Evolutionary conservation across 345 rosid genomes (phyloP), one percentile per base, ranked within the genome.

Genomic region (Adansonia digitata): DNA sequence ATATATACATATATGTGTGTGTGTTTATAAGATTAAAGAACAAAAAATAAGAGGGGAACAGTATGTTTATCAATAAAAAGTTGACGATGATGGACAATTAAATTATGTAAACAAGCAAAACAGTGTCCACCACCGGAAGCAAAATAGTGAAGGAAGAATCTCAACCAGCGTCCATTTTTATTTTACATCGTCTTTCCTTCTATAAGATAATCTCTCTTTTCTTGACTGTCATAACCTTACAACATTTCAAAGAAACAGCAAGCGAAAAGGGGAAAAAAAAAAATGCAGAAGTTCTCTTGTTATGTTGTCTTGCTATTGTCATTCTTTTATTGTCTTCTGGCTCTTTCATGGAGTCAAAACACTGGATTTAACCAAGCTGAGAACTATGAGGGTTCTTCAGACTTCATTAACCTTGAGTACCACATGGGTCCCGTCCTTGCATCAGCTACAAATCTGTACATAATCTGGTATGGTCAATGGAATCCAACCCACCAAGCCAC

Each of bases 401-500:
- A 86, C 64, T 73, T 85, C 3, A 81, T 80, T 14, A 81, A 84
- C 71, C 85, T 88, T 56, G 67, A 81, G 45, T 86, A 88, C 81
- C 90, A 86, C 82, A 86, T 85, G 91, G 91, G 90, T 13, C 91
- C 91, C 53, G 88, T 90, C 37, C 79, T 88, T 29, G 82, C 90
- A 9, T 81, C 88, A 12, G 83, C 89, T 59, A 69, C 85, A 68
- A 82, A 72, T 49, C 14, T 88, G 48, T 88, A 85, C 75, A 77
- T 90, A 37, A 83, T 86, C 74, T 88, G 92, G 92, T 88, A 85
- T 81, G 92, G 94, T 68, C 87, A 71, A 12, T 88, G 94, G 94
- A 79, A 73, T 74, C 84, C 68, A 65, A 59, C 81, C 67, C 90
- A 88, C 39, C 89, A 86, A 69, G 66, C 84, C 34, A 82, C 84